Conservation (phyloP, 148 eudicot genomes). For the Fagopyrum homotropicum region DNA sequence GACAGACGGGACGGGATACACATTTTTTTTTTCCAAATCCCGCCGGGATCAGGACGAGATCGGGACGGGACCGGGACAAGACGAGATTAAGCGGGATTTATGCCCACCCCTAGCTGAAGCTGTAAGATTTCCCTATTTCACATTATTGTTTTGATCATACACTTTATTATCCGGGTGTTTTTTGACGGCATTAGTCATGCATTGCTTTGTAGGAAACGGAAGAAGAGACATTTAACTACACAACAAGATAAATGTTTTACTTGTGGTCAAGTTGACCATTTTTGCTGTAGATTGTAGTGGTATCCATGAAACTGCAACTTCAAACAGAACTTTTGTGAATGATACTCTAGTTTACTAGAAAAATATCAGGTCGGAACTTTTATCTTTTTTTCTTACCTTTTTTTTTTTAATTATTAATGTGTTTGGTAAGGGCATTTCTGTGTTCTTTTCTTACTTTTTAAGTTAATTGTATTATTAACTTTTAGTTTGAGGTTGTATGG, state of each 20-base stretch:
- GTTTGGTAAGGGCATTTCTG: too few species aligned
- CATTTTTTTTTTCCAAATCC: too few species aligned
- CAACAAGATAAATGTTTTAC: constrained; percentile 85
- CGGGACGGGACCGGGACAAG: too few species aligned
- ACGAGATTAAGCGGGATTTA: too few species aligned
- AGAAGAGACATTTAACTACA: constrained; percentile 39
- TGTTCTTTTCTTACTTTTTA: too few species aligned
- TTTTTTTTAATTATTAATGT: too few species aligned
- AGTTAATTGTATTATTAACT: too few species aligned
- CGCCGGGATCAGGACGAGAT: too few species aligned
- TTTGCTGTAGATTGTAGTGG: constrained; percentile 83
- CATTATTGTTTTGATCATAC: not conserved
- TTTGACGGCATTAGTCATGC: not conserved
- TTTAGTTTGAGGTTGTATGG: too few species aligned
- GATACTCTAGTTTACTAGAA: constrained; percentile 71
- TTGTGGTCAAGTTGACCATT: constrained; percentile 89
- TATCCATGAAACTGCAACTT: constrained; percentile 30
- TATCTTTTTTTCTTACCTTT: too few species aligned
- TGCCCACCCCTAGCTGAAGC: constrained; percentile 41
- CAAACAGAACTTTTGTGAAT: constrained; percentile 42
- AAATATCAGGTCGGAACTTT: constrained; percentile 67
- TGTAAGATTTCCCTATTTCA: constrained; percentile 36
- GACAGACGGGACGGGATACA: too few species aligned
- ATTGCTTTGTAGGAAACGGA: constrained; percentile 61
- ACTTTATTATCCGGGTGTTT: not conserved